A percentile compares a stretch with the other conserved stretches of the same genome.
These are phyloP conservation scores for Phytophthora pseudosyringae DNA, from an alignment of 352 stramenopile species.

Conservation along the genomic window DNA sequence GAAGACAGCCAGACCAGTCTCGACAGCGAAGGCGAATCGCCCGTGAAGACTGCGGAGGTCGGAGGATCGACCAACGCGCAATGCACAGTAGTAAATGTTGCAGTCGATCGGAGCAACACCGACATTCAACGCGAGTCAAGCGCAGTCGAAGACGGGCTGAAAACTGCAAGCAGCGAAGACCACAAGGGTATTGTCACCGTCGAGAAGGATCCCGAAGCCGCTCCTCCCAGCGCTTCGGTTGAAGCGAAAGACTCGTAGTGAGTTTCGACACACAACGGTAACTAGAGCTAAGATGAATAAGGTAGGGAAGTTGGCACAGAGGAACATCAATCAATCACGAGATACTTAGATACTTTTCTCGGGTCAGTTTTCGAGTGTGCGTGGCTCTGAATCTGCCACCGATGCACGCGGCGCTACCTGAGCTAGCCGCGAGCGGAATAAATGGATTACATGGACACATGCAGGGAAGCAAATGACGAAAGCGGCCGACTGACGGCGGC, in stretches of 20 bases:
- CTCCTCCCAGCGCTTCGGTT: neutral
- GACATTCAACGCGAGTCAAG: neutral
- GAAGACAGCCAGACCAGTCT: slow-evolving; percentile 12
- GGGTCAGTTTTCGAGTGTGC: slow-evolving; percentile 31
- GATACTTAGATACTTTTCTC: slow-evolving; percentile 34
- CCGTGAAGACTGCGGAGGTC: slow-evolving; percentile 4
- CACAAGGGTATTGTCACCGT: neutral
- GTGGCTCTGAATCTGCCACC: slow-evolving; percentile 28
- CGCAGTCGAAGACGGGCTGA: neutral
- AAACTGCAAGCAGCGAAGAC: neutral
- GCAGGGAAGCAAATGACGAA: slow-evolving; percentile 28
- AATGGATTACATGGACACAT: slow-evolving; percentile 23
- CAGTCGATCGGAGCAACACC: neutral
- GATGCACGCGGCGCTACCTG: slow-evolving; percentile 12
- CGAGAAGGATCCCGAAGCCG: neutral
- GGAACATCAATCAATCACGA: slow-evolving; percentile 33
- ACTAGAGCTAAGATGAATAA: neutral
- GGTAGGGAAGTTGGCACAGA: too few relatives aligned
- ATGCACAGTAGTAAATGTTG: neutral
- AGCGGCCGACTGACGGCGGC: slow-evolving; percentile 42
- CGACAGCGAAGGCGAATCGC: slow-evolving; percentile 22
- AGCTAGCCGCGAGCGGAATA: slow-evolving; percentile 21
- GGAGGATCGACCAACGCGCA: neutral
- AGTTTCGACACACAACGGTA: neutral
- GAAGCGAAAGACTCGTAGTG: neutral